These are phyloP conservation scores for Fusarium foetens DNA, from an alignment of 2,329 filamentous ascomycete genomes.

Conservation along the genomic window DNA sequence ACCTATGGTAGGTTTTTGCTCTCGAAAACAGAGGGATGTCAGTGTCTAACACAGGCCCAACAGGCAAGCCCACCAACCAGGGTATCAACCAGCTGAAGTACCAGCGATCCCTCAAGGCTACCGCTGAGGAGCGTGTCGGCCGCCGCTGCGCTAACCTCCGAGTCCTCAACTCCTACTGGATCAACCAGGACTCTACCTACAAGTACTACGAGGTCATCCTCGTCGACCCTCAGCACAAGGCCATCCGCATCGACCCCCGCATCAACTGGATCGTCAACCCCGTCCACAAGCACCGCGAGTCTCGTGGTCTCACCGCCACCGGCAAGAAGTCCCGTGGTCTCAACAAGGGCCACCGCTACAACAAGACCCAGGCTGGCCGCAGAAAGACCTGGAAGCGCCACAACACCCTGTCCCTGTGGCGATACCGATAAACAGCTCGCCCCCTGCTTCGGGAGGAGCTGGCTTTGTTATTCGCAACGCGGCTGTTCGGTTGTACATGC, in stretches of 20 bases:
- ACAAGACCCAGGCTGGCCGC: constrained; percentile 95
- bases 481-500: constrained; percentile 31
- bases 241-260: constrained; percentile 97
- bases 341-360: constrained; percentile 99
- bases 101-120: constrained; percentile 97
- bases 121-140: constrained; percentile 99
- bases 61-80: constrained; percentile 99
- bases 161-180: constrained; percentile 99
- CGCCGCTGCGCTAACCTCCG: constrained; percentile 98
- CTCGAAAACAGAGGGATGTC: not conserved
- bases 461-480: constrained; percentile 14
- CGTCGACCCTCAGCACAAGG: constrained; percentile 99
- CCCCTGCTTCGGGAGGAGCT: constrained; percentile 7
- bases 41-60: constrained; percentile 42
- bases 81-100: constrained; percentile 99
- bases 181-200: constrained; percentile 99
- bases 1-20: constrained; percentile 82
- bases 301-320: constrained; percentile 94
- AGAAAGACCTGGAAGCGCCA: constrained; percentile 99
- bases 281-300: constrained; percentile 99
- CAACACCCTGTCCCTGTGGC: constrained; percentile 99
- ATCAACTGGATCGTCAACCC: constrained; percentile 99
- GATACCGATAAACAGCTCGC: constrained; percentile 79
- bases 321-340: constrained; percentile 99
- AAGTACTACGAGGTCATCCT: constrained; percentile 99